Conservation (phyloP, 2,329 filamentous ascomycete genomes). For the Lachnellula cervina region DNA sequence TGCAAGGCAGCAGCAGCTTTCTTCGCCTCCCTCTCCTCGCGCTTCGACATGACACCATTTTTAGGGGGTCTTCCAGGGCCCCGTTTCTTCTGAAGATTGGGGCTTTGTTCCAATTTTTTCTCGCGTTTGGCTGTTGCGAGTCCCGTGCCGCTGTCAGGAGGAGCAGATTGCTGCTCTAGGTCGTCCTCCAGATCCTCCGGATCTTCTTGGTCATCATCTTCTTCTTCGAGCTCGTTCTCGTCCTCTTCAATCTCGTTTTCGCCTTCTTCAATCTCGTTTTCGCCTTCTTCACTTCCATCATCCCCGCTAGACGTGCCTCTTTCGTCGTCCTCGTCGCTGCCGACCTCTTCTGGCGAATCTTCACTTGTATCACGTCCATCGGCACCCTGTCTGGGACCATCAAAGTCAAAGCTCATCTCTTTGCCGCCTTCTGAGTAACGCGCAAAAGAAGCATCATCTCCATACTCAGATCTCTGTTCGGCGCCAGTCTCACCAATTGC, state of each 20-base stretch:
- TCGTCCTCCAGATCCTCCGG: conserved; percentile 25
- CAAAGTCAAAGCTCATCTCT: conserved; percentile 71
- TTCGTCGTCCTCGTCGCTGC: conserved; percentile 21
- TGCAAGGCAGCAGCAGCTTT: conserved; percentile 40
- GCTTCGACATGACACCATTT: conserved; percentile 78
- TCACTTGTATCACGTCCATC: conserved; percentile 40
- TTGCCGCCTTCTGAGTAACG: conserved; percentile 54
- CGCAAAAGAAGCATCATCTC: conserved; percentile 46
- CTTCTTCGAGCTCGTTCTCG: no score
- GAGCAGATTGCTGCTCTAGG: not conserved
- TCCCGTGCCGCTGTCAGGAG: not conserved
- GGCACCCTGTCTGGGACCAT: conserved; percentile 54
- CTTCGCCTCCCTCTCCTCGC: conserved; percentile 59
- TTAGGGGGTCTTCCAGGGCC: conserved; percentile 79
- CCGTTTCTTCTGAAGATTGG: conserved; percentile 41
- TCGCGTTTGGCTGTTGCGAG: not conserved
- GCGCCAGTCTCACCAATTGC: conserved; percentile 52
- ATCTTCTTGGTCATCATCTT: no score
- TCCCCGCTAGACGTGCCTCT: conserved; percentile 25
- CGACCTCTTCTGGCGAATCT: conserved; percentile 26
- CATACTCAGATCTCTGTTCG: conserved; percentile 44
- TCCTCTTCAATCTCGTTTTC: no score
- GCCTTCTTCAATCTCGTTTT: no score
- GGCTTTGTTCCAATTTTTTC: not conserved
- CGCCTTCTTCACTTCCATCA: conserved; percentile 28